Evolutionary conservation across 2,329 filamentous ascomycete species (phyloP).

Genomic region (Exophiala alcalophila): DNA sequence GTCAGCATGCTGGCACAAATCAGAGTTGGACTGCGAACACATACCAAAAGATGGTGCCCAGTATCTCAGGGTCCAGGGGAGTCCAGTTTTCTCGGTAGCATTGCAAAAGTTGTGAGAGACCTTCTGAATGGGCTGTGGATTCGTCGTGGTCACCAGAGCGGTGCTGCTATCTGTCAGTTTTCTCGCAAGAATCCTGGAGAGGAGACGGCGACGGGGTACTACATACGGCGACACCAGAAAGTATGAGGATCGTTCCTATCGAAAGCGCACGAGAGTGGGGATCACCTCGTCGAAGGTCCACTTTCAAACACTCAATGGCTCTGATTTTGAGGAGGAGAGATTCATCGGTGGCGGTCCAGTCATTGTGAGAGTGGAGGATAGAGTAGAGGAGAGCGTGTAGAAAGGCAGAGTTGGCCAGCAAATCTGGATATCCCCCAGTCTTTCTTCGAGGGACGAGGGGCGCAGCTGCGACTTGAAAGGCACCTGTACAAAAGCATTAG

Average conservation of each 20-base stretch:
- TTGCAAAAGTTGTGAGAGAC: constrained; percentile 11
- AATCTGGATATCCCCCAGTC: constrained; percentile 7
- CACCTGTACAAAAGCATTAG: constrained; percentile 4
- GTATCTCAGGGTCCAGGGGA: constrained; percentile 5
- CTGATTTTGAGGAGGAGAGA: constrained; percentile 12
- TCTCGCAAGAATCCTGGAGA: too few relatives aligned
- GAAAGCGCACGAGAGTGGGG: constrained; percentile 6
- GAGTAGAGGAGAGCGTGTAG: constrained; percentile 14
- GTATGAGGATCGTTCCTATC: constrained; percentile 13
- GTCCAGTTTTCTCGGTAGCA: constrained; percentile 4
- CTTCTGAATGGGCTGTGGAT: constrained; percentile 14
- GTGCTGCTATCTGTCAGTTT: constrained; percentile 6
- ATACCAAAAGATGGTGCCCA: constrained; percentile 14
- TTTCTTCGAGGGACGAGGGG: constrained; percentile 4
- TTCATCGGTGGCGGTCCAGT: constrained; percentile 5
- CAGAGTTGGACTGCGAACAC: neutral
- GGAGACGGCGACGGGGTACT: too few relatives aligned
- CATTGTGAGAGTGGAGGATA: constrained; percentile 10
- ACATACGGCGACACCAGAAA: constrained; percentile 13
- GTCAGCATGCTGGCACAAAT: neutral
- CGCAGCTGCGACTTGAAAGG: constrained; percentile 11
- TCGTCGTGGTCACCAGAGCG: constrained; percentile 12
- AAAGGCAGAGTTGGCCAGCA: constrained; percentile 10
- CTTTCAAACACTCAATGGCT: constrained; percentile 12
- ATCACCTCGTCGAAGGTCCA: constrained; percentile 7